Evolutionary conservation across 2,329 filamentous ascomycete species (phyloP), one percentile per base, ranked within the genome.

Genomic region (Cercospora citrullina): DNA sequence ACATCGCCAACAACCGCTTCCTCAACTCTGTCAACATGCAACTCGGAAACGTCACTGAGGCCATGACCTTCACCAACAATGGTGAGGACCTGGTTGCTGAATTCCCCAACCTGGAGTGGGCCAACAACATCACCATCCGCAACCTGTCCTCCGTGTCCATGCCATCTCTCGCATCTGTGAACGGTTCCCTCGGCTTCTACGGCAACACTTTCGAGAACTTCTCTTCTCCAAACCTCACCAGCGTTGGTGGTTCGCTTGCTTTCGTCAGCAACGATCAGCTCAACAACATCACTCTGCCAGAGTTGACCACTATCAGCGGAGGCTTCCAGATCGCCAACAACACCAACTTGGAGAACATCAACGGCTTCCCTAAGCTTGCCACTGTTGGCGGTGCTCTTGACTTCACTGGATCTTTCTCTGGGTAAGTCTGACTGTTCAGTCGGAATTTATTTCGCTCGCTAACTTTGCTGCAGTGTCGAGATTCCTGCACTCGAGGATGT

Each of bases 321-420:
- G 92, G 91, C 79, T 87, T 96, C 79, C 89, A 91, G 74, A 88
- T 99, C 77, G 90, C 91, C 81, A 96, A 97, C 88, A 97, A 98
- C 89, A 92, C 92, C 69, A 83, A 84, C 65, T 86, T 97, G 36
- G 74, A 81, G 66, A 79, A 83, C 69, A 84, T 97, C 66, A 81
- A 86, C 72, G 88, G 87, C 36, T 91, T 98, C 82, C 85, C 86
- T 69, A 78, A 84, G 72, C 87, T 99, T 30, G 78, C 87, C 77
- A 87, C 83, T 65, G 87, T 97, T 68, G 87, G 85, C 72, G 94
- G 94, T 82, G 93, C 92, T 75, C 85, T 98, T 77, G 90, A 93
- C 80, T 88, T 97, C 80, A 89, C 89, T 75, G 95, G 95, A 76
- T 91, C 89, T 84, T 96, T 97, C 81, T 86, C 88, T 71, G 84